Evolutionary conservation across 2,329 filamentous ascomycete genomes (phyloP), one percentile per base, ranked within the genome.

Genomic region (Didymella lethalis): DNA sequence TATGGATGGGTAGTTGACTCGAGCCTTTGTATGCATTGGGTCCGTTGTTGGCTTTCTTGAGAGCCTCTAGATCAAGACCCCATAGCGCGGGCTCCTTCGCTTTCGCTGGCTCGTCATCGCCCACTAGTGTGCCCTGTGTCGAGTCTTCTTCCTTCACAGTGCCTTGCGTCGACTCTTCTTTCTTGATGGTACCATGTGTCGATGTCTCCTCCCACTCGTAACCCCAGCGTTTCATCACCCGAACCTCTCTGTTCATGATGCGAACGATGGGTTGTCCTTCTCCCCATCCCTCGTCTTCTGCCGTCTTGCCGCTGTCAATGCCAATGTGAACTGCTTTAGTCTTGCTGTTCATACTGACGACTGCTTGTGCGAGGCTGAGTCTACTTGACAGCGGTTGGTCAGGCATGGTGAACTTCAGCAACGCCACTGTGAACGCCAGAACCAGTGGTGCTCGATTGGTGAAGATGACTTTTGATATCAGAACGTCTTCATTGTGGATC

Each of bases 391-490:
- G 82, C 3, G 92, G 92, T 73, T 97, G 93, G 65, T 91, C 88
- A 0, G 92, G 90, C 89, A 93, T 94, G 0, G 91, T 96, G 71
- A 90, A 88, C 45, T 90, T 88, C 46, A 96, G 74, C 48, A 94
- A 73, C 59, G 87, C 85, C 14, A 92, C 85, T 0, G 90, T 88
- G 75, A 96, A 96, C 0, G 92, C 92, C 5, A 96, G 82, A 1
- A 96, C 87, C 1, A 96, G 79, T 1, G 93, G 92, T 2, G 93
- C 92, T 38, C 93, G 84, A 69, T 96, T 96, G 0, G 91, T 95
- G 61, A 88, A 80, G 1, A 96, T 66, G 0, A 81, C 79, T 0
- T 85, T 85, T 2, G 78, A 75, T 14, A 81, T 79, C 4, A 96
- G 85, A 7, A 82, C 77, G 1, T 85, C 82, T 66, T 90, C 88